Conservation (phyloP, 306 rosid species). For the Dryas drummondii region DNA sequence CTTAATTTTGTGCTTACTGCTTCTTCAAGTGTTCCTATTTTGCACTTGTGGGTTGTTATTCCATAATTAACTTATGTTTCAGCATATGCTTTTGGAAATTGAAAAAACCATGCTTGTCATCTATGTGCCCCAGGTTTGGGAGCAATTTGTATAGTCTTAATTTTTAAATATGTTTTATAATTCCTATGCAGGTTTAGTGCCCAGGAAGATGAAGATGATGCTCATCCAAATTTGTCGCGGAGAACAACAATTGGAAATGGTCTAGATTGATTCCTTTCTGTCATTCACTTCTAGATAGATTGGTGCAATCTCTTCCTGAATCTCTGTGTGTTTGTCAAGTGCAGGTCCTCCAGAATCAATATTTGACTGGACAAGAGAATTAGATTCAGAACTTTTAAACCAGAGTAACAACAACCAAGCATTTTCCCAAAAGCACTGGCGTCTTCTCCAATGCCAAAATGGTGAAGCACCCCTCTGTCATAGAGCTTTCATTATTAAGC, state of each 20-base stretch:
- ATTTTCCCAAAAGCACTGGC: slow-evolving; percentile 96
- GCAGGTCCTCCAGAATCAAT: slow-evolving; percentile 92
- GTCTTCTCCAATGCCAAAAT: slow-evolving; percentile 92
- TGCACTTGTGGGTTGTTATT: background rate
- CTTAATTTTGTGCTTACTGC: background rate
- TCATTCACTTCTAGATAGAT: slow-evolving; percentile 25
- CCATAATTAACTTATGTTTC: background rate
- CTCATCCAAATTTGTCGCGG: slow-evolving; percentile 64
- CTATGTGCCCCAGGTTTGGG: background rate
- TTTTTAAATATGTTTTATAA: background rate
- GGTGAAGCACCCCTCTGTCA: slow-evolving; percentile 38
- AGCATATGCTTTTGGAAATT: background rate
- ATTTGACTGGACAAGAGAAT: slow-evolving; percentile 88
- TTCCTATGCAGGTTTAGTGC: slow-evolving; percentile 71
- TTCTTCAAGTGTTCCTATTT: slow-evolving; percentile 1
- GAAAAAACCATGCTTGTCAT: slow-evolving; percentile 4
- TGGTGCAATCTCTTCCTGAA: slow-evolving; percentile 19
- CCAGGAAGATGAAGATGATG: slow-evolving; percentile 94
- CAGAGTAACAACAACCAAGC: slow-evolving; percentile 83
- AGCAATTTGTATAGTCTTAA: background rate
- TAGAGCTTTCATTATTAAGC: slow-evolving; percentile 22
- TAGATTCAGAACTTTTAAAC: slow-evolving; percentile 75
- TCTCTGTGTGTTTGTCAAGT: slow-evolving; percentile 15
- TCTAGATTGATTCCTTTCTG: slow-evolving; percentile 33
- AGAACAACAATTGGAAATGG: slow-evolving; percentile 98